Evolutionary conservation across 352 stramenopile species (phyloP), one percentile per base, ranked within the genome.

Genomic region (Chrysophaeum taylorii): DNA sequence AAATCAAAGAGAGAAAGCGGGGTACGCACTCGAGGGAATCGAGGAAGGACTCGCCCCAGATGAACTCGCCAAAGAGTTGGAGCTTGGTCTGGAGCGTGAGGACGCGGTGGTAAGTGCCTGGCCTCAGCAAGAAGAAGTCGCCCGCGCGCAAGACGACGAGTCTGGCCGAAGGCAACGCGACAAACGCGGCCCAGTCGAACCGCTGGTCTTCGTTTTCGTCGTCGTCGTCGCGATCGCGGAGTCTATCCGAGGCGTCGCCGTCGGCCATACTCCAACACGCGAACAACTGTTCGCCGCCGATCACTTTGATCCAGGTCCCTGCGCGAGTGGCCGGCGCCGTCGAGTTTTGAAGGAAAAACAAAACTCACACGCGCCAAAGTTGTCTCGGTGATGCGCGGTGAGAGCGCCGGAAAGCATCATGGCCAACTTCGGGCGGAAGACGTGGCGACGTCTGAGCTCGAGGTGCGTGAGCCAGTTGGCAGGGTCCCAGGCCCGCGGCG

Each of bases 391-490:
- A 7, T 66, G 57, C 36, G 31, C 16, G 33, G 57, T 66, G 4
- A 42, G 36, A 1, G 57, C 57, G 12, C 57, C 57, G 57, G 57
- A 31, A 31, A 45, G 57, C 57, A 66, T 66, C 31, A 66, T 4
- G 7, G 57, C 57, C 33, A 66, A n/a, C 36, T 66, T 66, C 2
- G 57, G 57, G 23, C 31, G 57, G 57, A 66, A 66, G 57, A 66
- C 35, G 53, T 37, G 23, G 12, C 35, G 9, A 31, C 45, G 41
- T 5, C 27, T 2, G 27, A 7, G 1, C 50, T 62, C 50, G 33
- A 66, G 57, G 7, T 66, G 15, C 21, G 2, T 9, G 33, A 66
- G 57, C 57, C 57, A 66, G 33, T 27, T 38, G 12, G 33, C 18
- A 2, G 29, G 2, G 14, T 16, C 33, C 23, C 41, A 66, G 33